Evolutionary conservation across 1,284 basidiomycete genomes (phyloP), one percentile per base, ranked within the genome.

Genomic region (Leccinum pseudoinsigne): DNA sequence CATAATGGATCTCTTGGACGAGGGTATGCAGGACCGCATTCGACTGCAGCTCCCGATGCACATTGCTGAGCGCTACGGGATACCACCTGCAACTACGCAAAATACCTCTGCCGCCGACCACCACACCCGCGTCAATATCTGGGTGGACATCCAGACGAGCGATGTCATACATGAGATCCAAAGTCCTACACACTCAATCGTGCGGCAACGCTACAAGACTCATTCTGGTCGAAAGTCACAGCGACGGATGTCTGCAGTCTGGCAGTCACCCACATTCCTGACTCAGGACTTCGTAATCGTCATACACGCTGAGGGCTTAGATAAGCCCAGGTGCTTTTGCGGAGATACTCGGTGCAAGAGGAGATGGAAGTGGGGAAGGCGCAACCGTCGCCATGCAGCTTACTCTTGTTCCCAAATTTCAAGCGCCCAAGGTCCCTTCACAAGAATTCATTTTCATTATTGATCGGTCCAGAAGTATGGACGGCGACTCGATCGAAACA

Each of bases 241-340:
- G 36, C 76, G 81, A 31, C 78, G 84, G 11, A 75, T 74, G 31
- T 80, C 76, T 31, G 76, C 77, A 18, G 69, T 68, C 28, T 79
- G 75, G 69, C 68, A 69, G 11, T 84, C 82, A 1, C n/a, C 64
- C 5, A 69, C 71, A 3, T 84, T 81, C 65, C 73, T 85, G 14
- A 71, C 72, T 1, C 67, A 72, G 4, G 83, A 85, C 65, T 85
- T 86, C 59, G 74, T 84, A 3, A 65, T 86, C 28, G 72, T 78
- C 12, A 74, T 85, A 28, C 70, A 77, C 31, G 80, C 84, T 0
- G 72, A 77, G 4, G 79, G 74, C 4, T 71, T 87, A 3, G 85
- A 85, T 65, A 67, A 71, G 26, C 82, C 85, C 3, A 78, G 85
- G 9, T 86, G 84, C 64, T 84, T 87, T 87, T 66, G 83, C 80